Conservation (phyloP, 441 rosid species). For the Manihot esculenta region DNA sequence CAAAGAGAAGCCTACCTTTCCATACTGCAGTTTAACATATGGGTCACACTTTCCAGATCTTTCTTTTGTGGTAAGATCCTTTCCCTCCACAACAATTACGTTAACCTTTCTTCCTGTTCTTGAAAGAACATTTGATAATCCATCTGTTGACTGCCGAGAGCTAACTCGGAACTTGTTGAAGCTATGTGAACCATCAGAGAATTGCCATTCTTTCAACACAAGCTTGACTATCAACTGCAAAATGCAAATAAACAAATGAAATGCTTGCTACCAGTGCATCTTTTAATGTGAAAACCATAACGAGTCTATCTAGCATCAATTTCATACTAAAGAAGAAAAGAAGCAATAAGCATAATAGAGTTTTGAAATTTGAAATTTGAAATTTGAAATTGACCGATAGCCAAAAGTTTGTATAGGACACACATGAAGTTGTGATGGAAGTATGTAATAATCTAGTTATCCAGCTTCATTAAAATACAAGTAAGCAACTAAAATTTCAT, state of each 20-base stretch:
- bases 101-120: constrained; percentile 75
- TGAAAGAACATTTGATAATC: constrained; percentile 52
- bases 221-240: constrained; percentile 74
- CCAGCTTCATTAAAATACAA: constrained; percentile 1
- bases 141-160: constrained; percentile 48
- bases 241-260: constrained; percentile 15
- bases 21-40: constrained; percentile 82
- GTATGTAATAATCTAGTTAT: background rate
- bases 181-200: constrained; percentile 85
- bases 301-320: background rate
- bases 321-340: constrained; percentile 4
- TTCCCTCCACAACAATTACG: constrained; percentile 60
- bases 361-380: background rate
- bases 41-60: constrained; percentile 67
- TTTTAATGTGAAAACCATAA: background rate
- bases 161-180: constrained; percentile 40
- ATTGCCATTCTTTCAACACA: constrained; percentile 92
- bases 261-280: background rate
- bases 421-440: background rate
- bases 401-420: background rate
- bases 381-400: background rate
- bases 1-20: too few relatives aligned
- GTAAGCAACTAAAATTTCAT: background rate
- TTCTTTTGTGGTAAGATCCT: constrained; percentile 60
- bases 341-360: background rate